These are phyloP conservation scores for Crepidotus variabilis DNA, from an alignment of 768 basidiomycete genomes.

Conservation along the genomic window DNA sequence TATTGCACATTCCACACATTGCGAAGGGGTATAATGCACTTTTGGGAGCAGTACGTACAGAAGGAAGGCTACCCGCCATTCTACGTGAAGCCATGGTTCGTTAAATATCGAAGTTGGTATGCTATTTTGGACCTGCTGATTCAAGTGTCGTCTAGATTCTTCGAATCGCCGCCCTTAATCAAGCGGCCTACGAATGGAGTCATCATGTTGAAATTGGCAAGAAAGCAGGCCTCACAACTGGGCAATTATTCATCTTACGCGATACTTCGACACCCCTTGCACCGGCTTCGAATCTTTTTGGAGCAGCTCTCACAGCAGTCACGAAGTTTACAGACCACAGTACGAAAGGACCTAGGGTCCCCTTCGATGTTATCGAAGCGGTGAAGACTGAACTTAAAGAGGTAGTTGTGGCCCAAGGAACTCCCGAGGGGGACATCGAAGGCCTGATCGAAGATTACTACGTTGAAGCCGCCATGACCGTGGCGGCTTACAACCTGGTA, in stretches of 20 bases:
- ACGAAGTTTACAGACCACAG: conserved; percentile 58
- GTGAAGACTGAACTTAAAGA: conserved; percentile 36
- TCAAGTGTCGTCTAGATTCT: conserved; percentile 33
- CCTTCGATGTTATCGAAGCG: conserved; percentile 32
- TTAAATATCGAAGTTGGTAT: not conserved
- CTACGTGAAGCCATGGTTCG: conserved; percentile 49
- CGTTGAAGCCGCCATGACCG: conserved; percentile 51
- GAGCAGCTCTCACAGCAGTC: conserved; percentile 46
- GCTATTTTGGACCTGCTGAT: not conserved
- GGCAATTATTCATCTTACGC: conserved; percentile 53
- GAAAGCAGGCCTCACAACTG: conserved; percentile 44
- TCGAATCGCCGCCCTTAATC: conserved; percentile 46
- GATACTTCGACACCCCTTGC: conserved; percentile 40
- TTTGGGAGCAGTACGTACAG: conserved; percentile 44
- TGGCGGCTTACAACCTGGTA: conserved; percentile 65
- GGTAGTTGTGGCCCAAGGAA: conserved; percentile 13
- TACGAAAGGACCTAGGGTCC: conserved; percentile 44
- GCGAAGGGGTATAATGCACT: conserved; percentile 50
- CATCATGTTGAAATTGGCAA: conserved; percentile 52
- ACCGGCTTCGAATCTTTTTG: conserved; percentile 36
- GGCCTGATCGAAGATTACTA: conserved; percentile 38
- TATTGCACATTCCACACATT: conserved; percentile 44
- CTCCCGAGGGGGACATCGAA: conserved; percentile 19
- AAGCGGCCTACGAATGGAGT: conserved; percentile 53
- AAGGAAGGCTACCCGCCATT: conserved; percentile 43